Conservation (phyloP, 106 monocot genomes). For the Phalaenopsis aphrodite region DNA sequence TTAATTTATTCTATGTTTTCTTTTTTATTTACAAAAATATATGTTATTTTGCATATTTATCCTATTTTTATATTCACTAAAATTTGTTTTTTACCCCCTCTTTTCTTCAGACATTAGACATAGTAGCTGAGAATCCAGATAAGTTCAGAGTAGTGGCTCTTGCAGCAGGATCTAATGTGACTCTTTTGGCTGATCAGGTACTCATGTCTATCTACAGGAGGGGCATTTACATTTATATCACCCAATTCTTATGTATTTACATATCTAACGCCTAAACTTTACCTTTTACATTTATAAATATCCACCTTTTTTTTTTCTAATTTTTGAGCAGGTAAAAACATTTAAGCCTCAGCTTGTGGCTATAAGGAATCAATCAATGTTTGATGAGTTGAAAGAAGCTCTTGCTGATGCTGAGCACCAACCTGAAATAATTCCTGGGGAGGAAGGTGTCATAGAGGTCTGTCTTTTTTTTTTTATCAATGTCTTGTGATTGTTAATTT, state of each 20-base stretch:
- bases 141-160: constrained; percentile 92
- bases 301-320: neutral
- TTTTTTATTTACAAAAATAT: too few relatives aligned
- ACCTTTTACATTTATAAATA: neutral
- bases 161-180: constrained; percentile 93
- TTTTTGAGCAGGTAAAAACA: constrained; percentile 52
- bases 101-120: constrained; percentile 65
- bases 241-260: too few relatives aligned
- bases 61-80: too few relatives aligned
- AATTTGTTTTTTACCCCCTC: neutral
- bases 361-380: constrained; percentile 66
- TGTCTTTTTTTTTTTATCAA: neutral
- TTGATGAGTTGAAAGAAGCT: constrained; percentile 83
- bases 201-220: neutral
- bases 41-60: too few relatives aligned
- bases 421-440: constrained; percentile 91
- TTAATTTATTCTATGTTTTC: too few relatives aligned
- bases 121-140: constrained; percentile 89
- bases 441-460: constrained; percentile 86
- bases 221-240: too few relatives aligned
- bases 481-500: neutral
- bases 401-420: constrained; percentile 74
- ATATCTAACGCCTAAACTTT: neutral
- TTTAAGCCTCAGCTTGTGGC: constrained; percentile 93
- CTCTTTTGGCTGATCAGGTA: constrained; percentile 95